Percentiles rank a stretch among this genome's conserved stretches.
Evolutionary conservation across 1,284 basidiomycete species (phyloP).

Genomic region (Leccinum pallidistipes): DNA sequence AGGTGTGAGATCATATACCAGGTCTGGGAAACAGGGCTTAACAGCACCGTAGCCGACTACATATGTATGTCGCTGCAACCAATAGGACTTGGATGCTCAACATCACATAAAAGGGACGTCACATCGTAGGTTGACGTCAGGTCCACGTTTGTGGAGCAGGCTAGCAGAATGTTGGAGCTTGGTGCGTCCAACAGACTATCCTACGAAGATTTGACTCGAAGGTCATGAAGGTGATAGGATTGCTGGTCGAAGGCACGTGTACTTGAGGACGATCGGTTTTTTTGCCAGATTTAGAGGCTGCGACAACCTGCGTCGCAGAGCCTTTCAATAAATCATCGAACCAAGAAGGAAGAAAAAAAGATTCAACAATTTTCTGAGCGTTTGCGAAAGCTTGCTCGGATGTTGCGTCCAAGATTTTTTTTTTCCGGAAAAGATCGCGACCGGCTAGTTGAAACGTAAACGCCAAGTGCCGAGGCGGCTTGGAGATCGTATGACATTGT

Average conservation of each 20-base stretch:
- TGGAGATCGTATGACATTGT: slow-evolving; percentile 21
- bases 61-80: no score
- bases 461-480: slow-evolving; percentile 11
- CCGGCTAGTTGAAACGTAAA: neutral
- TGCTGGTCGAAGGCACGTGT: neutral
- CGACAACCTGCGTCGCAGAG: no score
- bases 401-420: neutral
- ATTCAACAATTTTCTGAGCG: neutral
- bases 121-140: neutral
- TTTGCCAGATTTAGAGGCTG: no score
- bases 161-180: neutral
- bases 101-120: neutral
- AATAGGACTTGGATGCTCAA: neutral
- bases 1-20: neutral
- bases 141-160: neutral
- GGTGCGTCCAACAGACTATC: neutral
- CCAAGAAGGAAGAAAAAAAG: neutral
- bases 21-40: neutral
- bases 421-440: neutral
- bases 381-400: neutral
- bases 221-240: neutral
- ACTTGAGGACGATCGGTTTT: no score
- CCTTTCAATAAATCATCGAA: neutral
- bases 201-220: neutral
- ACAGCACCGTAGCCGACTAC: neutral